Conservation (phyloP, 495 filamentous ascomycete species). For the Neurospora africana region DNA sequence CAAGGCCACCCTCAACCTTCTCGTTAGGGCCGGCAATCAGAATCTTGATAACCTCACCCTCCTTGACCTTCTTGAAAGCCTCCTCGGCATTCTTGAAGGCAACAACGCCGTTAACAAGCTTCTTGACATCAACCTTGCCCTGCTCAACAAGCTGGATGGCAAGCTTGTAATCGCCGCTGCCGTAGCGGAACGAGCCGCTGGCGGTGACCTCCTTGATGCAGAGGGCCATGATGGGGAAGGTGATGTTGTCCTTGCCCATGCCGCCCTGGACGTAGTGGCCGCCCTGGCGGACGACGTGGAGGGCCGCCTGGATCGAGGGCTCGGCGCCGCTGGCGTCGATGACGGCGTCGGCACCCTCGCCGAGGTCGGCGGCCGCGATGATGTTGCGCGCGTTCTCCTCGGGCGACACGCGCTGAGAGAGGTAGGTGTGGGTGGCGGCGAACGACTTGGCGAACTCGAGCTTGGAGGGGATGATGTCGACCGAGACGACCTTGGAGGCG, state of each 20-base stretch:
- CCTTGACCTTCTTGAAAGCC: conserved; percentile 69
- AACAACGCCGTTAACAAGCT: conserved; percentile 58
- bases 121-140: conserved; percentile 58
- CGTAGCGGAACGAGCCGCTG: conserved; percentile 76
- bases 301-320: conserved; percentile 59
- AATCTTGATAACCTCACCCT: conserved; percentile 74
- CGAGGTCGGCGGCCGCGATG: conserved; percentile 35
- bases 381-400: conserved; percentile 57
- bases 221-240: conserved; percentile 71
- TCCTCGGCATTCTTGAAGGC: conserved; percentile 61
- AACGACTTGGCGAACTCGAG: conserved; percentile 60
- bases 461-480: conserved; percentile 63
- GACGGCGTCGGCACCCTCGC: conserved; percentile 58
- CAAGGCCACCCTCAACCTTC: conserved; percentile 23
- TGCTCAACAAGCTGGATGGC: conserved; percentile 58
- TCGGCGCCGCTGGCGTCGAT: conserved; percentile 82
- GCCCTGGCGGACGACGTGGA: conserved; percentile 59
- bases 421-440: conserved; percentile 56
- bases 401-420: conserved; percentile 43
- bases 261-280: conserved; percentile 82
- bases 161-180: conserved; percentile 66
- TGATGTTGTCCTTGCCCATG: conserved; percentile 67
- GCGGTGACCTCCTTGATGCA: conserved; percentile 73
- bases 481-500: conserved; percentile 58
- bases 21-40: conserved; percentile 63